Conservation (phyloP, 306 rosid species). For the Dicorynia guianensis region DNA sequence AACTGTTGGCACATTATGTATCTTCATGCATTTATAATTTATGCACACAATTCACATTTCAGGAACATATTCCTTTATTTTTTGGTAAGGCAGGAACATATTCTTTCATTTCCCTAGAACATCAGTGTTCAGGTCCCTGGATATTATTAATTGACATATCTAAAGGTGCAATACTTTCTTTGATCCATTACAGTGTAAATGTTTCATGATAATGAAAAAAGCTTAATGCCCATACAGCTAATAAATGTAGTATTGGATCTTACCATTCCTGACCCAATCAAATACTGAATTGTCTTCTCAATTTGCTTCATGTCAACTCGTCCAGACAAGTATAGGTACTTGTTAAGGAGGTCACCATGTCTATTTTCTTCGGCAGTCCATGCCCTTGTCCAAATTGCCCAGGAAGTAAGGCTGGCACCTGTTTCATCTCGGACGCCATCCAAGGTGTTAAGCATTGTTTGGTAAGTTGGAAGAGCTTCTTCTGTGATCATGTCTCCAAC, state of each 20-base stretch:
- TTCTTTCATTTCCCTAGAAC: neutral
- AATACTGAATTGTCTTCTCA: conserved; percentile 72
- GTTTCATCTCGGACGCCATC: conserved; percentile 76
- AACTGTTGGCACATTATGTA: neutral
- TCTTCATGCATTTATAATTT: neutral
- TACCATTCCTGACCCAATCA: conserved; percentile 77
- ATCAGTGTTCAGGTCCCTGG: neutral
- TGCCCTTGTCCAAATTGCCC: conserved; percentile 79
- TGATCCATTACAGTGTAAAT: conserved; percentile 9
- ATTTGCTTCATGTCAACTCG: conserved; percentile 77
- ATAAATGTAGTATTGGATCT: conserved; percentile 36
- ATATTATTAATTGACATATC: neutral
- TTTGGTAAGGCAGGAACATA: too few relatives aligned
- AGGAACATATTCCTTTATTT: too few relatives aligned
- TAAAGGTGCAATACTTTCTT: neutral
- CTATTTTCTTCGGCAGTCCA: conserved; percentile 84
- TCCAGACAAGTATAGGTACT: conserved; percentile 70
- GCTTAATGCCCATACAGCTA: neutral
- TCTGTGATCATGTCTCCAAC: conserved; percentile 77
- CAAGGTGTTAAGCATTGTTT: conserved; percentile 69
- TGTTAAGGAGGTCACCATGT: conserved; percentile 74
- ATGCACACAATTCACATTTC: too few relatives aligned
- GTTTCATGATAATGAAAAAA: conserved; percentile 7
- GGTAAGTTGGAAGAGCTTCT: conserved; percentile 77
- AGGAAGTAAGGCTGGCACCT: conserved; percentile 72